Evolutionary conservation across 192 early-diverging fungal species (phyloP).

Genomic region (Phlyctochytrium arcticum): DNA sequence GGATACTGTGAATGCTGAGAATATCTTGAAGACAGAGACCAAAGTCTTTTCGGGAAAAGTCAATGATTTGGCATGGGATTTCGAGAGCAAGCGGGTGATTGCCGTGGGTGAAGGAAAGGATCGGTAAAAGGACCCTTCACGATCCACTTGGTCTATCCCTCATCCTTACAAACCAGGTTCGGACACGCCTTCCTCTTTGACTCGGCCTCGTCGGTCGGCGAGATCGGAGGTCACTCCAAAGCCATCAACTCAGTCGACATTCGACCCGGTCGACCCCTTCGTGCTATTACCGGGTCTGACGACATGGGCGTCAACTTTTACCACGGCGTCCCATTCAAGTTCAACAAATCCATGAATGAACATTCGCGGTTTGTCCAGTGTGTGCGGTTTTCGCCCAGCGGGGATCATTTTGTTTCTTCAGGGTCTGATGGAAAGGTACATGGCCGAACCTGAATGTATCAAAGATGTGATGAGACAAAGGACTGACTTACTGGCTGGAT

Average conservation of each 20-base stretch:
- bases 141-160: not conserved
- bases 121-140: conserved; percentile 38
- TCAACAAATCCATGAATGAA: conserved; percentile 63
- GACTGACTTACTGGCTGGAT: no score
- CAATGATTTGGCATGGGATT: conserved; percentile 91
- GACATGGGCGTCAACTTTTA: conserved; percentile 87
- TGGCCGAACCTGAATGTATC: no score
- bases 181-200: conserved; percentile 90
- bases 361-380: conserved; percentile 91
- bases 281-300: conserved; percentile 87
- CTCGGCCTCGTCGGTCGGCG: conserved; percentile 82
- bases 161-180: conserved; percentile 47
- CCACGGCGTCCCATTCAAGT: conserved; percentile 89
- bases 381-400: conserved; percentile 77
- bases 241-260: conserved; percentile 83
- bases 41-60: conserved; percentile 69
- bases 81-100: conserved; percentile 92
- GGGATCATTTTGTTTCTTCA: conserved; percentile 77
- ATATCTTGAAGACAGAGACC: conserved; percentile 79
- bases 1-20: conserved; percentile 77
- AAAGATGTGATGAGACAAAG: no score
- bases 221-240: conserved; percentile 87
- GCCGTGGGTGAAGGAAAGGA: conserved; percentile 94
- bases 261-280: conserved; percentile 85
- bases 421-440: conserved; percentile 75